A percentile compares a stretch with the other conserved stretches of the same genome.
Conservation (phyloP, 208 protist genomes). For the Naegleria gruberi region DNA sequence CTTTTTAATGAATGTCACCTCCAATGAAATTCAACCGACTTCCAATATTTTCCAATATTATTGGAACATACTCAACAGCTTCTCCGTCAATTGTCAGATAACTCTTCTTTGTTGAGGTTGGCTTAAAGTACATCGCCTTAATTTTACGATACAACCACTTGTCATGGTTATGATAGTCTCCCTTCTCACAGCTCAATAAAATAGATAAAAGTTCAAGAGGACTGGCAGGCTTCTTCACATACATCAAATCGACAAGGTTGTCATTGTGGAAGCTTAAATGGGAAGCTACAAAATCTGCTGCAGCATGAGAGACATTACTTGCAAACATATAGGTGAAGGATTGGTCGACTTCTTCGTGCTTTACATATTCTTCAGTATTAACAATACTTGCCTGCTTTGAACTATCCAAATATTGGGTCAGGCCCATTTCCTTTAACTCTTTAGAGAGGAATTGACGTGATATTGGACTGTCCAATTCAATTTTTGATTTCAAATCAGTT, state of each 20-base stretch:
- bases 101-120: neutral
- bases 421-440: neutral
- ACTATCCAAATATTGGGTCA: neutral
- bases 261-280: neutral
- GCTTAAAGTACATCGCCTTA: neutral
- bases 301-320: neutral
- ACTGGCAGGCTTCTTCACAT: neutral
- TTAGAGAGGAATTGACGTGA: neutral
- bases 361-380: neutral
- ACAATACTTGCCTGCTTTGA: neutral
- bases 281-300: neutral
- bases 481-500: too few relatives aligned
- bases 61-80: neutral
- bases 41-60: neutral
- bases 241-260: neutral
- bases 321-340: neutral
- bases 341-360: neutral
- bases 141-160: neutral
- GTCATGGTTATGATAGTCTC: neutral
- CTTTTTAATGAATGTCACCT: too few relatives aligned
- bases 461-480: neutral
- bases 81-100: neutral
- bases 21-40: too few relatives aligned
- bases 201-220: neutral
- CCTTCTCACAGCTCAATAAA: neutral